Evolutionary conservation across 2,329 filamentous ascomycete species (phyloP).

Genomic region (Microsporum canis): DNA sequence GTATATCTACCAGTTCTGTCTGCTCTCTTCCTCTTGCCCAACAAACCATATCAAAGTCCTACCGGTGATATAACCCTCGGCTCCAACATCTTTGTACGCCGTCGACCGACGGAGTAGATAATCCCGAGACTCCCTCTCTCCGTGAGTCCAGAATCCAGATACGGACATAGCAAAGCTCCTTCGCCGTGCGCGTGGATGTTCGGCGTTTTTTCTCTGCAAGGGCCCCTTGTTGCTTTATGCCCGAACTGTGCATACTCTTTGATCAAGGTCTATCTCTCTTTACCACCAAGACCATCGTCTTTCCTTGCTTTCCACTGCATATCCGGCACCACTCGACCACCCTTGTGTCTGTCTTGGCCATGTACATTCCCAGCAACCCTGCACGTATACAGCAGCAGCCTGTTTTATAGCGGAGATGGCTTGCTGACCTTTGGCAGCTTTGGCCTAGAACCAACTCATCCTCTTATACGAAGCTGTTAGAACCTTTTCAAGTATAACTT

Average conservation of each 20-base stretch:
- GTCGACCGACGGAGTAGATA: not conserved
- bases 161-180: no score
- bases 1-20: not conserved
- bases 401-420: no score
- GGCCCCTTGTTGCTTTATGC: no score
- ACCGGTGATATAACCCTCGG: not conserved
- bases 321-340: not conserved
- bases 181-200: no score
- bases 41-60: not conserved
- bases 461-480: no score
- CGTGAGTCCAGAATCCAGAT: no score
- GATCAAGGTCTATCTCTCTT: not conserved
- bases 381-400: not conserved
- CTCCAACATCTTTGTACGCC: not conserved
- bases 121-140: no score
- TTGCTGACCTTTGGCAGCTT: no score
- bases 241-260: no score
- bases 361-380: not conserved
- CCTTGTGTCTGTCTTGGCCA: not conserved
- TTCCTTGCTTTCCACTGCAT: not conserved
- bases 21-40: not conserved
- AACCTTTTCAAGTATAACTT: no score
- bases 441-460: no score
- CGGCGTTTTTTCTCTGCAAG: no score
- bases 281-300: not conserved